These are phyloP conservation scores for Odontarrhena argentea DNA, from an alignment of 345 rosid species.

Conservation along the genomic window DNA sequence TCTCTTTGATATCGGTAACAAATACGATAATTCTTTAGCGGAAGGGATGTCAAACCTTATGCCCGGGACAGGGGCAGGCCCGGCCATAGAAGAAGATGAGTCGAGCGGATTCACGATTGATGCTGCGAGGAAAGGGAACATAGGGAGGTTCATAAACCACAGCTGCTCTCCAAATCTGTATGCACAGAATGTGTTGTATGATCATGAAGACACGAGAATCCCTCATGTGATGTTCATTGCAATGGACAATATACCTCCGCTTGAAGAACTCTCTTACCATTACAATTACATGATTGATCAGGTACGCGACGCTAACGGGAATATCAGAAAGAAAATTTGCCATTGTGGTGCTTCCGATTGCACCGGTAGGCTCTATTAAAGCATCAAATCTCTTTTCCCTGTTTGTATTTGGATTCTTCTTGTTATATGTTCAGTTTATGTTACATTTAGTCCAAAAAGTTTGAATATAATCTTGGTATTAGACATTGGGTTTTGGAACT, in stretches of 20 bases:
- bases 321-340: constrained; percentile 68
- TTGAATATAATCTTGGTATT: neutral
- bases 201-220: constrained; percentile 68
- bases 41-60: constrained; percentile 54
- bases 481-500: constrained; percentile 1
- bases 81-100: constrained; percentile 41
- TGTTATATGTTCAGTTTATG: constrained; percentile 12
- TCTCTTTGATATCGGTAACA: constrained; percentile 80
- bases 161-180: constrained; percentile 92
- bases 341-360: constrained; percentile 80
- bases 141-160: constrained; percentile 90
- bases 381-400: neutral
- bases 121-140: constrained; percentile 67
- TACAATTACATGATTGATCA: constrained; percentile 70
- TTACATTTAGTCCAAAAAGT: neutral
- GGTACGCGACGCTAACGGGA: constrained; percentile 69
- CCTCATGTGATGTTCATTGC: constrained; percentile 94
- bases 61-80: constrained; percentile 45
- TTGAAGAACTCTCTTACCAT: constrained; percentile 81
- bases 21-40: constrained; percentile 49
- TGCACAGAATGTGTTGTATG: constrained; percentile 85
- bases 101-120: constrained; percentile 69
- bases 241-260: constrained; percentile 80
- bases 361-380: constrained; percentile 75
- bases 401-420: constrained; percentile 3